phyloP scores from a whole-genome alignment of 495 filamentous ascomycete species.

The Schizothecium vesticola region DNA sequence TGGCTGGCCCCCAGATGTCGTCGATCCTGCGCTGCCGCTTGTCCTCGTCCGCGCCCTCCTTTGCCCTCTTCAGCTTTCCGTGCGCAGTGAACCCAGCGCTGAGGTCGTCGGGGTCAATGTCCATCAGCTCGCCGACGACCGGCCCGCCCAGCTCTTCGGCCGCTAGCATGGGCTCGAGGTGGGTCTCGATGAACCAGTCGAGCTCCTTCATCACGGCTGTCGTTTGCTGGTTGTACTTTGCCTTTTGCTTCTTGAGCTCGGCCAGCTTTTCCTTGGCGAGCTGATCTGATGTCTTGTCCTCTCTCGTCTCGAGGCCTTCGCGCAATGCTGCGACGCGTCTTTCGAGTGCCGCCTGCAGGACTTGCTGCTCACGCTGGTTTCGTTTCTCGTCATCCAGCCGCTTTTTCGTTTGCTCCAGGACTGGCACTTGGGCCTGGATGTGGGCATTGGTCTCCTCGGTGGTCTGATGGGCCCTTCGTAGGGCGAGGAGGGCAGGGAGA shows the following conservation, averaged over 20 bases:
- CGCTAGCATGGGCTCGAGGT: constrained; percentile 74
- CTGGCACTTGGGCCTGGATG: constrained; percentile 48
- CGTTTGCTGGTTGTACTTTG: constrained; percentile 51
- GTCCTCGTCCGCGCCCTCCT: constrained; percentile 38
- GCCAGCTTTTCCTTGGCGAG: constrained; percentile 53
- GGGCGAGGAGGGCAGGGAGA: constrained; percentile 64
- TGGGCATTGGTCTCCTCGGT: constrained; percentile 58
- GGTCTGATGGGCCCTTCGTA: constrained; percentile 57
- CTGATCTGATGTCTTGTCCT: constrained; percentile 53
- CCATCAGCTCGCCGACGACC: constrained; percentile 67
- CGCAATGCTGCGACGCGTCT: constrained; percentile 47
- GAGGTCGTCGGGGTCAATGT: constrained; percentile 52
- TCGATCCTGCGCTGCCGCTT: constrained; percentile 66
- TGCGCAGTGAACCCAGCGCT: constrained; percentile 67
- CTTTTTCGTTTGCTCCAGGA: constrained; percentile 48
- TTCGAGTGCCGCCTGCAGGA: constrained; percentile 48
- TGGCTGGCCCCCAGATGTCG: constrained; percentile 56
- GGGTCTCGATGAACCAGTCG: constrained; percentile 65
- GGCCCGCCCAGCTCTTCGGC: constrained; percentile 84
- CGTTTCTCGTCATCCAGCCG: constrained; percentile 55
- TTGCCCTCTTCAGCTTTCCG: constrained; percentile 62
- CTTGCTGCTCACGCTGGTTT: constrained; percentile 59
- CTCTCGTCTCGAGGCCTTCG: constrained; percentile 46
- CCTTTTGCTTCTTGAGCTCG: constrained; percentile 53
- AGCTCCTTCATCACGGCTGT: constrained; percentile 55